phyloP scores from a whole-genome alignment of 805 yeast genomes.

The Ogataea pini region DNA sequence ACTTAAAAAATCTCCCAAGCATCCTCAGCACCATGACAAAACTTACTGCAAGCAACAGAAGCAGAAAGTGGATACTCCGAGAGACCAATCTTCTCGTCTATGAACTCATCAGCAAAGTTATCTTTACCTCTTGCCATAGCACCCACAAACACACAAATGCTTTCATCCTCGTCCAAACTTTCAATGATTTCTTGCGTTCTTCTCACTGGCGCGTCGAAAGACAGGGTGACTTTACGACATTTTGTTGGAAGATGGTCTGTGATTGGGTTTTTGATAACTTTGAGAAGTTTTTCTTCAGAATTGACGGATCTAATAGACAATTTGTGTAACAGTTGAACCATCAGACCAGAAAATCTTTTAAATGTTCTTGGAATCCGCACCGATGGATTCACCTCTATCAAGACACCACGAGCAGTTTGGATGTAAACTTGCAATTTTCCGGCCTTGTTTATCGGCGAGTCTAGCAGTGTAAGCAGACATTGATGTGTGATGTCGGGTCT shows the following conservation, averaged over 20 bases:
- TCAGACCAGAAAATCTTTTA: conserved; percentile 94
- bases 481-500: conserved; percentile 99
- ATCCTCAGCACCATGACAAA: conserved; percentile 98
- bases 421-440: conserved; percentile 96
- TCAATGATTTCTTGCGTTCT: conserved; percentile 86
- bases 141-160: conserved; percentile 97
- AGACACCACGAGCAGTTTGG: conserved; percentile 92
- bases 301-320: conserved; percentile 91
- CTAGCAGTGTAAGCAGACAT: conserved; percentile 88
- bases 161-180: conserved; percentile 82
- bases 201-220: conserved; percentile 86
- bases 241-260: conserved; percentile 96
- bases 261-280: conserved; percentile 95
- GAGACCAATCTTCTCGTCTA: conserved; percentile 94
- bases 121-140: conserved; percentile 99
- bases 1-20: conserved; percentile 74
- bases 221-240: conserved; percentile 89
- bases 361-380: conserved; percentile 98
- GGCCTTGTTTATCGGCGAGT: conserved; percentile 97
- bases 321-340: conserved; percentile 95
- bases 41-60: conserved; percentile 96
- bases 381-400: conserved; percentile 92
- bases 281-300: conserved; percentile 90
- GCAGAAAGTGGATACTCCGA: conserved; percentile 96
- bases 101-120: conserved; percentile 94